Percentiles rank a stretch among this genome's conserved stretches.
Conservation (phyloP, 2,329 filamentous ascomycete genomes). For the Aspergillus jensenii region DNA sequence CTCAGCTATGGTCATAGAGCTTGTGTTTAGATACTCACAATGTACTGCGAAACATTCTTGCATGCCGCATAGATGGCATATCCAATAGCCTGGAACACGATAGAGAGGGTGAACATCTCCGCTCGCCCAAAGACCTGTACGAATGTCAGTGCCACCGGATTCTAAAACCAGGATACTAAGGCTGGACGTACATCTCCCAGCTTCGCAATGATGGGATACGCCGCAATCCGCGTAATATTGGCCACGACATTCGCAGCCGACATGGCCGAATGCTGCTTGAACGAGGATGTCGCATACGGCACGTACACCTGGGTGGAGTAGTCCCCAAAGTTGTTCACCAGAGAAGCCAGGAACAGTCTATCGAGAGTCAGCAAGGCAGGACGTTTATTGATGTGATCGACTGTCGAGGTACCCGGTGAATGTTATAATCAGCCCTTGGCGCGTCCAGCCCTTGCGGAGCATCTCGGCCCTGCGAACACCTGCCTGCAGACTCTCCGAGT, state of each 20-base stretch:
- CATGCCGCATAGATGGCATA: conserved; percentile 60
- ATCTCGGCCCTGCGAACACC: conserved; percentile 22
- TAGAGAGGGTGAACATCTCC: conserved; percentile 57
- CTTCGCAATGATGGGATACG: conserved; percentile 29
- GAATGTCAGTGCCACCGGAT: background rate
- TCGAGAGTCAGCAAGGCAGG: too few relatives aligned
- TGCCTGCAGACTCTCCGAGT: conserved; percentile 16
- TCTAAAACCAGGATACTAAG: background rate
- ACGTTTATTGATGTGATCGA: background rate
- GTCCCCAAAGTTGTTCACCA: conserved; percentile 22
- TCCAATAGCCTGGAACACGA: conserved; percentile 56
- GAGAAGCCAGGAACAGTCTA: conserved; percentile 21
- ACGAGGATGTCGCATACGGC: conserved; percentile 23
- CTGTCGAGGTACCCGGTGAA: conserved; percentile 15
- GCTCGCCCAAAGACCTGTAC: conserved; percentile 57
- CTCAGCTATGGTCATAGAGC: too few relatives aligned
- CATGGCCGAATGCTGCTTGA: conserved; percentile 26
- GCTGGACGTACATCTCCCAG: conserved; percentile 19
- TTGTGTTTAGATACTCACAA: conserved; percentile 31
- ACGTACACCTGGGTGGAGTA: conserved; percentile 23
- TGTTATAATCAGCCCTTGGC: conserved; percentile 17
- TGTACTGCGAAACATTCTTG: conserved; percentile 45
- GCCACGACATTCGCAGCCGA: conserved; percentile 23
- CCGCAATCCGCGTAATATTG: conserved; percentile 25
- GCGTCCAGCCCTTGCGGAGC: conserved; percentile 21